Base-by-base conservation (phyloP, 805 yeast genomes). In the Suhomyces pyralidae region DNA sequence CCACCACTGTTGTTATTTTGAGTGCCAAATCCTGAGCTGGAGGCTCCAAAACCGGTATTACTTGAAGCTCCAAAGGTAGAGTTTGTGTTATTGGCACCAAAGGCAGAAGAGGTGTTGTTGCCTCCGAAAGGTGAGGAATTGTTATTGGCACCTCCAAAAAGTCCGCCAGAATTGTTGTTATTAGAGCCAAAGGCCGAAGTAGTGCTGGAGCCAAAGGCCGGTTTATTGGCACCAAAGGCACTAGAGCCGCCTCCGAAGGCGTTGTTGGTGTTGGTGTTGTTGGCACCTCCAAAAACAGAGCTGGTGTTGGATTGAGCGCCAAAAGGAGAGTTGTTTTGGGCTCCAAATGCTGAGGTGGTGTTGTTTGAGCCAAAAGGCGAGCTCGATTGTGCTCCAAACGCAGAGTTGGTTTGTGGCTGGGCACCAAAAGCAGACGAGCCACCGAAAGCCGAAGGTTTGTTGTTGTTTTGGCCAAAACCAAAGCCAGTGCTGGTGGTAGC, bases 341-440 rank as follows among this genome's bases (percentile, higher is more conserved):
- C 60, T 30, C 84, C 82, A 67, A 81, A 79, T 26, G 74, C 66
- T n/a, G 72, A 64, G 14, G 67, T 59, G 32, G 67, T 63, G 45
- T 62, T 50, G 26, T 61, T 63, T 56, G 56, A 55, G 14, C 69
- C 68, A 46, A 63, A 63, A 3, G 66, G 60, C 62, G 75, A 60
- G 64, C 66, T 51, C 55, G 56, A 51, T 32, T 53, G 64, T 42
- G 60, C 64, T 2, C 70, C 70, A 28, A 66, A 64, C 15, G 69
- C 53, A 5, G 71, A 70, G 48, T 63, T 60, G 30, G 46, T 59
- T 43, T 42, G 55, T 54, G 49, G 51, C 47, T 36, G 50, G 45
- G 46, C 55, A 58, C 57, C 65, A 55, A 60, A 61, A 9, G 64
- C 61, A 22, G 66, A 60, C 17, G 45, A 22, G 22, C 30, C 45